Conservation (phyloP, 441 rosid species). For the Aquilaria agallochum region DNA sequence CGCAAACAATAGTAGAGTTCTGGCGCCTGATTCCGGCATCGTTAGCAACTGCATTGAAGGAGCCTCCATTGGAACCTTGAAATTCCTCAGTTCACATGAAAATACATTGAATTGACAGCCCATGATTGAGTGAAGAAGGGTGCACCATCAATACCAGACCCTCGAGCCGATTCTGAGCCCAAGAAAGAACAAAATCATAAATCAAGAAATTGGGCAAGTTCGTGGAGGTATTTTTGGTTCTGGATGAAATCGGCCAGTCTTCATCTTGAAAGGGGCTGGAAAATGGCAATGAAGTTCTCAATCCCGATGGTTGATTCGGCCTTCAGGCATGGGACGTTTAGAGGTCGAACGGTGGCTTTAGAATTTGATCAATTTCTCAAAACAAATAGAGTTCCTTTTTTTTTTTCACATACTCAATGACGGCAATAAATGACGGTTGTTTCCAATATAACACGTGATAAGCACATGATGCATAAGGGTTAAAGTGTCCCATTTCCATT, state of each 20-base stretch:
- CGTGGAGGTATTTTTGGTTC: neutral
- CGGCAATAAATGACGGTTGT: no score
- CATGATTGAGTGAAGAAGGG: slow-evolving; percentile 34
- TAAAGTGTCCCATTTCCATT: no score
- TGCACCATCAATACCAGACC: slow-evolving; percentile 19
- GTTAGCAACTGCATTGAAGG: slow-evolving; percentile 6
- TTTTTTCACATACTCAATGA: no score
- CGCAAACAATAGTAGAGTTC: slow-evolving; percentile 21
- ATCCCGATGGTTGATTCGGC: slow-evolving; percentile 8
- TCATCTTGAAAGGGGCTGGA: slow-evolving; percentile 5
- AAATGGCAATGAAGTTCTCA: slow-evolving; percentile 3
- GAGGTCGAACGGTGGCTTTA: no score
- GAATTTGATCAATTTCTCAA: no score
- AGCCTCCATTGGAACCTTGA: slow-evolving; percentile 14
- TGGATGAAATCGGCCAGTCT: slow-evolving; percentile 20
- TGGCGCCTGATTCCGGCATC: slow-evolving; percentile 7
- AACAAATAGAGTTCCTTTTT: no score
- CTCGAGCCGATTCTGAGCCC: slow-evolving; percentile 29
- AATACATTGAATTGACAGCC: slow-evolving; percentile 20
- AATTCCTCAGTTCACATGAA: slow-evolving; percentile 16
- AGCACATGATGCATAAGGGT: no score
- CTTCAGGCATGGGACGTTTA: no score
- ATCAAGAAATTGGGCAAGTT: slow-evolving; percentile 23
- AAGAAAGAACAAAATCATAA: slow-evolving; percentile 23
- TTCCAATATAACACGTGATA: no score